Conservation (phyloP, 768 basidiomycete genomes). For the Fomitopsis serialis region DNA sequence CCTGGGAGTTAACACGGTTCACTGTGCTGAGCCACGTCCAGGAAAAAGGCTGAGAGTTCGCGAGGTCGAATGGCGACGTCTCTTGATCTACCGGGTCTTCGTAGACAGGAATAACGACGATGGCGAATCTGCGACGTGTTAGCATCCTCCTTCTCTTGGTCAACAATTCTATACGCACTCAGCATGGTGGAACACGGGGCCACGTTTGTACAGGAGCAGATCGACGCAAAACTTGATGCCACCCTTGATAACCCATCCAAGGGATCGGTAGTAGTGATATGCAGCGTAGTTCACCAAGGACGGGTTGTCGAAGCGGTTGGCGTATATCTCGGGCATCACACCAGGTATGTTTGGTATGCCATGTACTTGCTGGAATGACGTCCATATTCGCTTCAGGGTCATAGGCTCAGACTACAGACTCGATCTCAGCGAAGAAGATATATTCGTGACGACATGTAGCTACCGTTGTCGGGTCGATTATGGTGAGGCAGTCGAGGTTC, state of each 20-base stretch:
- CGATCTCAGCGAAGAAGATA: neutral
- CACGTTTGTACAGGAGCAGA: constrained; percentile 89
- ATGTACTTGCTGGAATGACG: constrained; percentile 54
- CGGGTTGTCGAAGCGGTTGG: constrained; percentile 75
- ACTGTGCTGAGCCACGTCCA: constrained; percentile 98
- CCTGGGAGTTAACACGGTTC: constrained; percentile 93
- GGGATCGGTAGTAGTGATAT: constrained; percentile 92
- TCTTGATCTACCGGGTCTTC: constrained; percentile 72
- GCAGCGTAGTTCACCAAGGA: constrained; percentile 86
- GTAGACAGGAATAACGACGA: constrained; percentile 89
- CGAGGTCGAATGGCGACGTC: constrained; percentile 56
- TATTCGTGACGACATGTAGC: constrained; percentile 15
- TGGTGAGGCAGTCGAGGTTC: constrained; percentile 75
- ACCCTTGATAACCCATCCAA: constrained; percentile 95
- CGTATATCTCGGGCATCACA: constrained; percentile 12
- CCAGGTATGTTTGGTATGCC: constrained; percentile 31
- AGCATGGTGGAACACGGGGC: constrained; percentile 92
- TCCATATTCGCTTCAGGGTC: constrained; percentile 56
- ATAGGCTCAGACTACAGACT: constrained; percentile 45
- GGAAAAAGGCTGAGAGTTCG: constrained; percentile 65
- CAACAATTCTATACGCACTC: constrained; percentile 52
- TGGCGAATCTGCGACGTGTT: constrained; percentile 63
- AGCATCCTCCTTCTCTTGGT: neutral
- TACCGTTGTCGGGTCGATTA: constrained; percentile 66
- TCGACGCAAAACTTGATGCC: constrained; percentile 98